Percentiles rank a stretch among this genome's conserved stretches.
Conservation (phyloP, 139 green algal species). For the Chlorella sp. region DNA sequence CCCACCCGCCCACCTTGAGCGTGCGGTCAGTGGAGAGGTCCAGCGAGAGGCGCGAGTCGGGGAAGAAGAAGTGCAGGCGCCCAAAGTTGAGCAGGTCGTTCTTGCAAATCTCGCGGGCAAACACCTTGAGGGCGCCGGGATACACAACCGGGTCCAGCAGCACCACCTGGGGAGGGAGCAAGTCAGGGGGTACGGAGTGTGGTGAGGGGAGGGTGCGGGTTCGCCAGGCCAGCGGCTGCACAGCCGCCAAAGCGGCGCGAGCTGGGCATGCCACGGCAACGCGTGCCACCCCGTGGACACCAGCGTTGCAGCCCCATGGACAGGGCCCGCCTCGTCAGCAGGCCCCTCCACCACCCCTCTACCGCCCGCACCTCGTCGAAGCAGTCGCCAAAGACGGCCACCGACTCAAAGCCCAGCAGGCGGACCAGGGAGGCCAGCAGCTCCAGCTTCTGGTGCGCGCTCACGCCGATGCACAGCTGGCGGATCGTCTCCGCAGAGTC, state of each 20-base stretch:
- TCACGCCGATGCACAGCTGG: constrained; percentile 66
- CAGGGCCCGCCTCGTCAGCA: no score
- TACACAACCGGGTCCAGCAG: constrained; percentile 89
- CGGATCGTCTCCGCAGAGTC: constrained; percentile 65
- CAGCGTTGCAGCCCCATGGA: no score
- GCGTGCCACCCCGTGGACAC: no score
- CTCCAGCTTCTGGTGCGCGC: constrained; percentile 90
- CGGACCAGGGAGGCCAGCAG: constrained; percentile 69
- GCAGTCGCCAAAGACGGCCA: constrained; percentile 91
- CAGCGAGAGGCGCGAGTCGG: constrained; percentile 83
- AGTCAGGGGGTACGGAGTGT: neutral
- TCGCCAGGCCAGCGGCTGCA: no score
- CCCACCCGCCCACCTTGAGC: constrained; percentile 72
- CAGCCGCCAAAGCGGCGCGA: no score
- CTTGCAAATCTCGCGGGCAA: constrained; percentile 83
- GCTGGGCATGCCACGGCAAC: no score
- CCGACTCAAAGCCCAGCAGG: constrained; percentile 82
- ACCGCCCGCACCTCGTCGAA: constrained; percentile 76
- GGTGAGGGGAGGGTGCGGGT: neutral
- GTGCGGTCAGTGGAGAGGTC: constrained; percentile 91
- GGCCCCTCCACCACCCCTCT: no score
- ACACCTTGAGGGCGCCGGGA: constrained; percentile 85
- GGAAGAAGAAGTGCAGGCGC: constrained; percentile 93
- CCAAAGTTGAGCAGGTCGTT: constrained; percentile 95
- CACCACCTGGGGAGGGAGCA: constrained; percentile 59